Evolutionary conservation across 495 filamentous ascomycete species (phyloP).

Genomic region (Penicillium longicatenatum): DNA sequence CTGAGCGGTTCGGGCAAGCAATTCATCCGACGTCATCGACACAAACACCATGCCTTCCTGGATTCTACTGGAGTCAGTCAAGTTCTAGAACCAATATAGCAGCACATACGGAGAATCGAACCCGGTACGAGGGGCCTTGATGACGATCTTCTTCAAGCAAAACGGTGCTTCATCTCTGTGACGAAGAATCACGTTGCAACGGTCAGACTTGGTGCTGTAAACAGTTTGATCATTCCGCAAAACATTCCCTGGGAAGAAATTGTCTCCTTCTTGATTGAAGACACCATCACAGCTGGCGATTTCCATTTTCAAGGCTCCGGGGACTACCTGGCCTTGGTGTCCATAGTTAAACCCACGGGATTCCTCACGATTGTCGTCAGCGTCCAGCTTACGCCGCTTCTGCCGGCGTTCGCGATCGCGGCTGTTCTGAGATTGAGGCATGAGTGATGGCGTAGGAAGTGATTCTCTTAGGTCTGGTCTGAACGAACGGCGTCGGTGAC

Average conservation of each 20-base stretch:
- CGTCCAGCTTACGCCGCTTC: slow-evolving; percentile 78
- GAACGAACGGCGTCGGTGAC: slow-evolving; percentile 16
- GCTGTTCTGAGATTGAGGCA: slow-evolving; percentile 31
- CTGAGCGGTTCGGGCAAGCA: slow-evolving; percentile 69
- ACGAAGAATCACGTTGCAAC: slow-evolving; percentile 80
- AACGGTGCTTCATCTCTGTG: slow-evolving; percentile 81
- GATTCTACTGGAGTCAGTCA: slow-evolving; percentile 52
- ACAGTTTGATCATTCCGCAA: slow-evolving; percentile 79
- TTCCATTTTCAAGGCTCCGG: slow-evolving; percentile 79
- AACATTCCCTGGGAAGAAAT: slow-evolving; percentile 77
- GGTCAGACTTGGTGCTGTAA: slow-evolving; percentile 82
- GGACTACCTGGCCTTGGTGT: slow-evolving; percentile 78
- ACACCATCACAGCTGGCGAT: slow-evolving; percentile 85
- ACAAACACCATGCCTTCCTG: slow-evolving; percentile 95
- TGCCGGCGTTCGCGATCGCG: slow-evolving; percentile 28
- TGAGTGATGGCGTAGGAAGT: slow-evolving; percentile 44
- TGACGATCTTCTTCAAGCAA: slow-evolving; percentile 77
- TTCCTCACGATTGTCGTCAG: slow-evolving; percentile 54
- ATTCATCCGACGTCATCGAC: slow-evolving; percentile 76
- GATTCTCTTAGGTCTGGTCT: slow-evolving; percentile 27
- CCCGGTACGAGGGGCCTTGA: slow-evolving; percentile 79
- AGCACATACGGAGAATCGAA: slow-evolving; percentile 82
- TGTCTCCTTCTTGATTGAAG: slow-evolving; percentile 56
- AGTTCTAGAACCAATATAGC: not conserved
- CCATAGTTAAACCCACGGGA: slow-evolving; percentile 72